Conservation (phyloP, 345 rosid species). For the Acer saccharum region DNA sequence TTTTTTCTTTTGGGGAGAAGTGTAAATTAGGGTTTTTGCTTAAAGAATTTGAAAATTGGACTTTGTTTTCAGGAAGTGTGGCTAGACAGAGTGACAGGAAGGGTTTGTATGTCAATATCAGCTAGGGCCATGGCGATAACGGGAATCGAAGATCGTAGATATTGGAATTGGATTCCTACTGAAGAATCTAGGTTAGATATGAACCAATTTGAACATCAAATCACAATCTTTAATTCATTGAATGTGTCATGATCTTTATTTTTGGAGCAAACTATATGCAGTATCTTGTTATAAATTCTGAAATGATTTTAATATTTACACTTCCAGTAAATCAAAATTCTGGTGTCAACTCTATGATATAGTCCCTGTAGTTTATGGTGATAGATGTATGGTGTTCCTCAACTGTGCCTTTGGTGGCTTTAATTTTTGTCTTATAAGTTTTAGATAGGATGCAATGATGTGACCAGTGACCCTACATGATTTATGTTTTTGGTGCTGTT, state of each 20-base stretch:
- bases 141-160: constrained; percentile 91
- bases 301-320: no score
- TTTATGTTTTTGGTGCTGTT: no score
- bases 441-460: background rate
- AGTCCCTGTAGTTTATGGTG: background rate
- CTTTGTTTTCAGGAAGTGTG: constrained; percentile 66
- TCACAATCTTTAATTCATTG: constrained; percentile 12
- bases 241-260: background rate
- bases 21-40: constrained; percentile 5
- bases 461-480: no score
- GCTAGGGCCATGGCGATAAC: constrained; percentile 93
- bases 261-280: background rate
- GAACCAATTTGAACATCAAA: background rate
- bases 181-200: constrained; percentile 85
- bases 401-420: background rate
- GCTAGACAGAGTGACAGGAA: constrained; percentile 90
- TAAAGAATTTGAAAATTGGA: background rate
- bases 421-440: background rate
- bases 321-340: no score
- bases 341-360: no score
- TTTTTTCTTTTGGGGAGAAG: background rate
- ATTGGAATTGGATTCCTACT: constrained; percentile 92
- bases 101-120: constrained; percentile 82
- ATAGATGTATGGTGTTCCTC: background rate
- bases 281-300: no score